Evolutionary conservation across 306 rosid species (phyloP).

Genomic region (Rosa multiflora): DNA sequence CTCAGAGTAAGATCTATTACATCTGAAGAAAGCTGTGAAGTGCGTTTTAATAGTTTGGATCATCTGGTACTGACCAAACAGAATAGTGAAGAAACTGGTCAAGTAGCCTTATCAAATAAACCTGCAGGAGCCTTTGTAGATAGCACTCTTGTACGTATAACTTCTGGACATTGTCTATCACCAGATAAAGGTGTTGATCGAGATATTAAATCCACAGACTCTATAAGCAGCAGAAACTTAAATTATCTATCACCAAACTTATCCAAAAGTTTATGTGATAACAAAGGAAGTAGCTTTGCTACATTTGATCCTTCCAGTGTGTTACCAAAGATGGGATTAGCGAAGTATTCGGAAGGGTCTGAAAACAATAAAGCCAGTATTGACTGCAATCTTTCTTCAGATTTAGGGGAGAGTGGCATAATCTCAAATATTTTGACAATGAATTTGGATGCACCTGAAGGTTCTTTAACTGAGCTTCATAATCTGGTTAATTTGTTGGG

Average conservation of each 20-base stretch:
- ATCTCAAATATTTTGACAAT: slow-evolving; percentile 82
- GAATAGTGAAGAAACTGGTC: background rate
- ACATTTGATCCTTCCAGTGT: slow-evolving; percentile 35
- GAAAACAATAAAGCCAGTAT: slow-evolving; percentile 29
- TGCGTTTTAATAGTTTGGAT: background rate
- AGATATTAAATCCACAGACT: background rate
- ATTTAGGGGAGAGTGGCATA: slow-evolving; percentile 82
- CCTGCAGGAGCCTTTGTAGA: slow-evolving; percentile 1
- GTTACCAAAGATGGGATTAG: slow-evolving; percentile 43
- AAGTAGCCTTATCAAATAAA: slow-evolving; percentile 2
- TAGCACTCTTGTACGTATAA: background rate
- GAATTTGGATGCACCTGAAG: slow-evolving; percentile 70
- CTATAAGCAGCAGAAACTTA: background rate
- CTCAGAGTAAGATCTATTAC: background rate
- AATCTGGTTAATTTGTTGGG: slow-evolving; percentile 61
- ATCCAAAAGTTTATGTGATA: background rate
- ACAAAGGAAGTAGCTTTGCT: background rate
- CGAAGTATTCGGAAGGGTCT: slow-evolving; percentile 38
- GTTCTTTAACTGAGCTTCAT: slow-evolving; percentile 57
- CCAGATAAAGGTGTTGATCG: background rate
- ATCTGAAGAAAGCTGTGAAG: slow-evolving; percentile 12
- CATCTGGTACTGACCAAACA: background rate
- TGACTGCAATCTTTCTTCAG: slow-evolving; percentile 39
- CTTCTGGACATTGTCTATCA: slow-evolving; percentile 4
- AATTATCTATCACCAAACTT: background rate